A percentile compares a stretch with the other conserved stretches of the same genome.
phyloP scores from a whole-genome alignment of 2,329 filamentous ascomycete species.

The Huntiella bhutanensis region DNA sequence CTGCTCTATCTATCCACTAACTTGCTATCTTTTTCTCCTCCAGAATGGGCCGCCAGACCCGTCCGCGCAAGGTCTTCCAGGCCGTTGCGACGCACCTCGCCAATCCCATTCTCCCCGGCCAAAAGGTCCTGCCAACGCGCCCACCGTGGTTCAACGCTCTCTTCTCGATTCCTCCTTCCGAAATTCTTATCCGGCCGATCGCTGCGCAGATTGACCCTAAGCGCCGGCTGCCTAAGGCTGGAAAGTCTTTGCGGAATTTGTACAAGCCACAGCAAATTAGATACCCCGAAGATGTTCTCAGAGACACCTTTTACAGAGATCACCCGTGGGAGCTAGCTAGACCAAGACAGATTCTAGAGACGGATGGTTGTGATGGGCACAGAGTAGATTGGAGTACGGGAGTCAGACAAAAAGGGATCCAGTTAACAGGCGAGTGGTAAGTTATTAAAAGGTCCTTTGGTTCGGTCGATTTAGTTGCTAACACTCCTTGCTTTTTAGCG shows the following conservation, averaged over 20 bases:
- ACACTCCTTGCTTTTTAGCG: conserved; percentile 33
- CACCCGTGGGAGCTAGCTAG: conserved; percentile 95
- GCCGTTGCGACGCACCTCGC: conserved; percentile 26
- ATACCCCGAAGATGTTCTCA: conserved; percentile 70
- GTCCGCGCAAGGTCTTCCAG: conserved; percentile 29
- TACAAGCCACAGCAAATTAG: conserved; percentile 62
- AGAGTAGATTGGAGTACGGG: conserved; percentile 60
- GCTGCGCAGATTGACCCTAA: conserved; percentile 18
- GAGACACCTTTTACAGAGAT: conserved; percentile 70
- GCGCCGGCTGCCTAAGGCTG: conserved; percentile 30
- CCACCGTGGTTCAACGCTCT: conserved; percentile 34
- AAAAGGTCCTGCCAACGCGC: conserved; percentile 17
- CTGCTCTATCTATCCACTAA: too few relatives aligned
- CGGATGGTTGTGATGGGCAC: conserved; percentile 64
- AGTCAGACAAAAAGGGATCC: conserved; percentile 54
- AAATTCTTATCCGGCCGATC: conserved; percentile 35
- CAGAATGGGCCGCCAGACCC: conserved; percentile 26
- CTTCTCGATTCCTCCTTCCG: conserved; percentile 35
- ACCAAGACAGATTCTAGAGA: conserved; percentile 67
- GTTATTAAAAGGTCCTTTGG: conserved; percentile 13
- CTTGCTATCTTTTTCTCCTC: background rate
- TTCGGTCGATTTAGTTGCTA: background rate
- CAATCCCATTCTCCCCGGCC: conserved; percentile 20
- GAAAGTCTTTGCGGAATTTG: conserved; percentile 34
- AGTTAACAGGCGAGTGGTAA: conserved; percentile 70